A percentile compares a stretch with the other conserved stretches of the same genome.
phyloP scores from a whole-genome alignment of 169 alveolate species.

The Eimeria necatrix region DNA sequence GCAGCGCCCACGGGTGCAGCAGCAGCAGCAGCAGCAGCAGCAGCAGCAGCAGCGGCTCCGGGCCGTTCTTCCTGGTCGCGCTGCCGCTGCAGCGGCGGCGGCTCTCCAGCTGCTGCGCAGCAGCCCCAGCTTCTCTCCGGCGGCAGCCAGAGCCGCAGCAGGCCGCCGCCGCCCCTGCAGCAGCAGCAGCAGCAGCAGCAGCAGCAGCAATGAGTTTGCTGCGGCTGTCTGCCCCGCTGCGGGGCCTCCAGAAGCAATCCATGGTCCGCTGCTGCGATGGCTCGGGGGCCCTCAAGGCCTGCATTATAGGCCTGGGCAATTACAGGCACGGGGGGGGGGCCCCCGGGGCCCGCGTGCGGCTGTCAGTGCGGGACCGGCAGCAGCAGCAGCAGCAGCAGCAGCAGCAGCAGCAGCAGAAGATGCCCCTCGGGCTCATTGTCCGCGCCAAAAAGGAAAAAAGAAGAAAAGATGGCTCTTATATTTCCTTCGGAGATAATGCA shows the following conservation, averaged over 20 bases:
- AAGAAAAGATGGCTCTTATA: conserved; percentile 85
- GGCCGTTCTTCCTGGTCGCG: too few species aligned
- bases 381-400: neutral
- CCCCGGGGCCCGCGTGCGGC: conserved; percentile 84
- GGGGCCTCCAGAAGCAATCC: conserved; percentile 86
- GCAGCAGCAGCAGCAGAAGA: conserved; percentile 80
- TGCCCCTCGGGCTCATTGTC: conserved; percentile 85
- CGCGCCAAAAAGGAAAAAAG: conserved; percentile 81
- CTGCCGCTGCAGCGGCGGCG: too few species aligned
- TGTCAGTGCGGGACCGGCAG: conserved; percentile 81
- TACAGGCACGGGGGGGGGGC: conserved; percentile 84
- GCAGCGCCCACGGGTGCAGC: too few species aligned
- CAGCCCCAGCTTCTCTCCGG: too few species aligned
- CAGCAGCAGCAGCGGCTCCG: neutral
- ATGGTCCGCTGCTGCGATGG: conserved; percentile 86
- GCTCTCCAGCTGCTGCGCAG: too few species aligned
- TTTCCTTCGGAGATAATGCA: conserved; percentile 86
- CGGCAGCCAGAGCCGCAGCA: too few species aligned
- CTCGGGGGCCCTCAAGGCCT: conserved; percentile 85
- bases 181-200: conserved; percentile 12
- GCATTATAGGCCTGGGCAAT: conserved; percentile 85
- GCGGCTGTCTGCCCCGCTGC: conserved; percentile 58
- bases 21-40: conserved; percentile 24
- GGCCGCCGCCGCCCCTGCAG: neutral
- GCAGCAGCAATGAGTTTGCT: conserved; percentile 18